Conservation (phyloP, 176 grass and related monocot genomes). For the Ensete ventricosum region DNA sequence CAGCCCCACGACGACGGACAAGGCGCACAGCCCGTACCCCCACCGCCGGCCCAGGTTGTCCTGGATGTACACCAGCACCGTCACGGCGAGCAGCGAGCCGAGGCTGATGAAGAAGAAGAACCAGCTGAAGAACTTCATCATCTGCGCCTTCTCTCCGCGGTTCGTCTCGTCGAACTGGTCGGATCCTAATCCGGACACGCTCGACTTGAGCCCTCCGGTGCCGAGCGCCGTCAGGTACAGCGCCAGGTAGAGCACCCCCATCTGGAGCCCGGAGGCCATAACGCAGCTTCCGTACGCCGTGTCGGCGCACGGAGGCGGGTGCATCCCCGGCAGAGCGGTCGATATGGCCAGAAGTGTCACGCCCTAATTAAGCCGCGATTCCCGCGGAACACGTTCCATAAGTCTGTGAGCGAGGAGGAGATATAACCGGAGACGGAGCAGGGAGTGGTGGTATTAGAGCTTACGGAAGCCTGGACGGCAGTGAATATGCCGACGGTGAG, state of each 20-base stretch:
- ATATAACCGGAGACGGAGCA: too few relatives aligned
- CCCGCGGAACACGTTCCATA: too few relatives aligned
- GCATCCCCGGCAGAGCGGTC: not conserved
- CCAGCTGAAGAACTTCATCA: not conserved
- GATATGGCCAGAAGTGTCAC: too few relatives aligned
- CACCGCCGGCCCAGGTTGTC: not conserved
- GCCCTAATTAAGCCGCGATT: too few relatives aligned
- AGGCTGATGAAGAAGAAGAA: conserved; percentile 1
- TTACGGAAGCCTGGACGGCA: too few relatives aligned
- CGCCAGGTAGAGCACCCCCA: not conserved
- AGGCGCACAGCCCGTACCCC: not conserved
- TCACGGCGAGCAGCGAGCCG: not conserved
- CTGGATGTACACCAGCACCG: not conserved
- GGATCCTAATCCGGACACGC: not conserved
- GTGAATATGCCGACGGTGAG: too few relatives aligned
- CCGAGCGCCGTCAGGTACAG: not conserved
- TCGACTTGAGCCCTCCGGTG: not conserved
- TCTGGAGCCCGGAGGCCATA: not conserved
- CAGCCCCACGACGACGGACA: not conserved
- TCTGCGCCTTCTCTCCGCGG: not conserved
- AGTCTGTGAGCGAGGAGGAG: too few relatives aligned
- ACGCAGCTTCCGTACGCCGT: not conserved
- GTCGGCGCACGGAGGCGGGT: conserved; percentile 23
- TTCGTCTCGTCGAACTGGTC: not conserved
- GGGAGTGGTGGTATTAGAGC: too few relatives aligned